Conservation (phyloP, 73 alveolate species). For the Uronychia binucleata region DNA sequence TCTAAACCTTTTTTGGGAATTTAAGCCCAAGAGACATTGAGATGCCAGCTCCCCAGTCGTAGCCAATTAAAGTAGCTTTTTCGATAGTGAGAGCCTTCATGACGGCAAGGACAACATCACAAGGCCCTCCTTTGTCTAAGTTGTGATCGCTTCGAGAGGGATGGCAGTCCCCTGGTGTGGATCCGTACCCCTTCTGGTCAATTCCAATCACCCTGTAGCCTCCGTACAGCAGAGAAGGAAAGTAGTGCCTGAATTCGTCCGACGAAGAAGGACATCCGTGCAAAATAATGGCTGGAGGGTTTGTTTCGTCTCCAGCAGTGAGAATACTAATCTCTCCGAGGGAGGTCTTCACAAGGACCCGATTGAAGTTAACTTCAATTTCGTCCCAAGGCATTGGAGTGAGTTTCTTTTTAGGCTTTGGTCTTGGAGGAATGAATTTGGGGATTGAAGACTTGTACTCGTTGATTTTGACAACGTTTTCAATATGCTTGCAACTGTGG, state of each 20-base stretch:
- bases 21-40: background rate
- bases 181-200: constrained; percentile 14
- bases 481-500: constrained; percentile 53
- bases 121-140: constrained; percentile 4
- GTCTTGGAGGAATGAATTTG: background rate
- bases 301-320: background rate
- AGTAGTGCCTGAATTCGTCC: background rate
- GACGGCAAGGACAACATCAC: background rate
- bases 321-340: background rate
- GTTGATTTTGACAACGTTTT: constrained; percentile 46
- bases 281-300: background rate
- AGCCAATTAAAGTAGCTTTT: background rate
- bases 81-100: background rate
- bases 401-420: background rate
- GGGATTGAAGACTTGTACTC: background rate
- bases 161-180: background rate
- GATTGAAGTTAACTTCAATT: too few relatives aligned
- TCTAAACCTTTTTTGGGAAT: background rate
- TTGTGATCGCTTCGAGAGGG: background rate
- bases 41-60: constrained; percentile 26
- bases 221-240: background rate
- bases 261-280: constrained; percentile 5
- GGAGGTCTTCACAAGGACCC: background rate
- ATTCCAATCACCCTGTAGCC: background rate
- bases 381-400: constrained; percentile 1